Percentiles rank a stretch among this genome's conserved stretches.
Conservation (phyloP, 768 basidiomycete species). For the Collybia nuda region DNA sequence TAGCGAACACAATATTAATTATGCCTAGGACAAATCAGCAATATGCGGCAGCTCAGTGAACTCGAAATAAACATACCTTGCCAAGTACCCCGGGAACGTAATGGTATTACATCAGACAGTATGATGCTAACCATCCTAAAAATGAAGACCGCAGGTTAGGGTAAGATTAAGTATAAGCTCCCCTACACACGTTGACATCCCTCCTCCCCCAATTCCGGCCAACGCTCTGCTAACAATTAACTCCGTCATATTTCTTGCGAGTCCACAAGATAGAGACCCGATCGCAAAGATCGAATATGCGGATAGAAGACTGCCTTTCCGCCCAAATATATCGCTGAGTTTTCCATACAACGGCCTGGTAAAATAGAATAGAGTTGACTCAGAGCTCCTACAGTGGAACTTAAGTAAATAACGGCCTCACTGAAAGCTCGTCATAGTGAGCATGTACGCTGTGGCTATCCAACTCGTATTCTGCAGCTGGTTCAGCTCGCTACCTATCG, state of each 20-base stretch:
- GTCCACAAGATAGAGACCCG: slow-evolving; percentile 53
- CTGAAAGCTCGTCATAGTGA: slow-evolving; percentile 64
- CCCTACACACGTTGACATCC: slow-evolving; percentile 56
- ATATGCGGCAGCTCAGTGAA: no score
- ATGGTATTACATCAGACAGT: slow-evolving; percentile 63
- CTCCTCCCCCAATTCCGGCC: slow-evolving; percentile 61
- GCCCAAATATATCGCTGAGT: slow-evolving; percentile 64
- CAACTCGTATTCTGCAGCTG: slow-evolving; percentile 66
- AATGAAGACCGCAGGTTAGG: neutral
- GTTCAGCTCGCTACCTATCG: slow-evolving; percentile 58
- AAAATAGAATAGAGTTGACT: neutral
- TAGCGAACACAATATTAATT: slow-evolving; percentile 58
- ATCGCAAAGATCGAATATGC: slow-evolving; percentile 54
- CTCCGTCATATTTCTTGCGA: slow-evolving; percentile 53
- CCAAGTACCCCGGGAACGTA: slow-evolving; percentile 65
- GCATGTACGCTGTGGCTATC: slow-evolving; percentile 64
- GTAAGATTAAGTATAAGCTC: neutral
- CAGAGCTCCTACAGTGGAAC: neutral
- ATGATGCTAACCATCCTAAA: slow-evolving; percentile 60
- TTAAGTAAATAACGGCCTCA: slow-evolving; percentile 21
- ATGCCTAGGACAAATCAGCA: slow-evolving; percentile 33
- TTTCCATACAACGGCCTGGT: slow-evolving; percentile 63
- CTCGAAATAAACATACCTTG: slow-evolving; percentile 41
- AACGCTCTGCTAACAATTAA: slow-evolving; percentile 55
- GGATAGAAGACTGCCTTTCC: slow-evolving; percentile 56